A percentile compares a stretch with the other conserved stretches of the same genome.
phyloP scores from a whole-genome alignment of 768 basidiomycete genomes.

The Asterophora parasitica region DNA sequence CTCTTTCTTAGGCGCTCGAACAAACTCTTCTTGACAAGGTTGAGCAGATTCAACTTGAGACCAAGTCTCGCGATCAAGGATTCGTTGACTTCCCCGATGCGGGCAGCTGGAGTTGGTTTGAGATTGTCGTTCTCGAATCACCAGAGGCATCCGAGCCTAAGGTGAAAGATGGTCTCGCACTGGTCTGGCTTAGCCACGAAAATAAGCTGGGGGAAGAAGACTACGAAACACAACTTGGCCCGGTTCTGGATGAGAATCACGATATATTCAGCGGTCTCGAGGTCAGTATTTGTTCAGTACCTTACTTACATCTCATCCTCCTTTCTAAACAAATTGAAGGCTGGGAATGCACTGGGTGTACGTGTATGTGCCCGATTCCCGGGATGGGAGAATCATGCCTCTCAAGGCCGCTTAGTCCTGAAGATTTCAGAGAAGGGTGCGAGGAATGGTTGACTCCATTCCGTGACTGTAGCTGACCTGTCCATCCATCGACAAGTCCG shows the following conservation, averaged over 20 bases:
- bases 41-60: constrained; percentile 25
- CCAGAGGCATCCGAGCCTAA: constrained; percentile 18
- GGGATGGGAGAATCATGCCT: constrained; percentile 27
- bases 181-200: constrained; percentile 27
- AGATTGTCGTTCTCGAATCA: constrained; percentile 25
- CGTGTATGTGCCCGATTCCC: constrained; percentile 27
- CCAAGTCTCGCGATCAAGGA: constrained; percentile 22
- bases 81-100: constrained; percentile 11
- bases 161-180: constrained; percentile 20
- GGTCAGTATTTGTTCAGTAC: background rate
- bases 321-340: constrained; percentile 12
- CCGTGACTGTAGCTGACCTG: background rate
- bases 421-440: constrained; percentile 23
- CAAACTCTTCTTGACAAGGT: constrained; percentile 18
- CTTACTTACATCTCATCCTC: background rate
- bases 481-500: background rate
- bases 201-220: constrained; percentile 13
- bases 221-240: constrained; percentile 15
- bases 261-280: constrained; percentile 11
- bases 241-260: constrained; percentile 2
- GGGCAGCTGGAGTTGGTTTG: constrained; percentile 30
- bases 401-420: constrained; percentile 23
- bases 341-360: constrained; percentile 27
- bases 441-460: background rate
- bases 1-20: constrained; percentile 18